Evolutionary conservation across 495 filamentous ascomycete species (phyloP).

Genomic region (Pyrenula massariospora): DNA sequence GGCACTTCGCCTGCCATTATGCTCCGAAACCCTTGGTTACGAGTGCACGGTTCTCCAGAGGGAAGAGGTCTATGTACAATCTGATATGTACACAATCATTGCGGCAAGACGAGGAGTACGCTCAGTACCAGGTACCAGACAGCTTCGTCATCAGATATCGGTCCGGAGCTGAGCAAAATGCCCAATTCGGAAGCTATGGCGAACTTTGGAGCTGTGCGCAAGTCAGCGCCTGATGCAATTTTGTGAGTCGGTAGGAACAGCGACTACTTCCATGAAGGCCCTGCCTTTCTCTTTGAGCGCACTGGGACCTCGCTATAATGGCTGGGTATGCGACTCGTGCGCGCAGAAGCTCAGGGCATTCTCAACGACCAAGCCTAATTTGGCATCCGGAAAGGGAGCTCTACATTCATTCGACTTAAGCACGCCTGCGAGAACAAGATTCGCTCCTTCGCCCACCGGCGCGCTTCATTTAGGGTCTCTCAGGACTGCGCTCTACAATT

Average conservation of each 20-base stretch:
- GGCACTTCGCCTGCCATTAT: background rate
- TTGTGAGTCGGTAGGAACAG: too few species aligned
- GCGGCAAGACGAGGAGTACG: background rate
- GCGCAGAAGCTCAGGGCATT: background rate
- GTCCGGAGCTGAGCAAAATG: background rate
- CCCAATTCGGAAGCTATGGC: background rate
- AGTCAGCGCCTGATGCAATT: too few species aligned
- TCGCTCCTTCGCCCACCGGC: slow-evolving; percentile 92
- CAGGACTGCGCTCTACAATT: slow-evolving; percentile 87
- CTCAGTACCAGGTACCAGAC: too few species aligned
- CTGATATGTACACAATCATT: background rate
- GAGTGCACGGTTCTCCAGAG: background rate
- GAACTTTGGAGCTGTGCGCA: background rate
- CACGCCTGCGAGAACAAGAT: slow-evolving; percentile 72
- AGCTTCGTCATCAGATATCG: background rate
- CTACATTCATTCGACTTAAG: background rate
- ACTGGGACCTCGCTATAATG: background rate
- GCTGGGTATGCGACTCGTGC: background rate
- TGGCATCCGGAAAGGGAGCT: background rate
- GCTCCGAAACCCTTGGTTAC: background rate
- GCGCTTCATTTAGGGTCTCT: slow-evolving; percentile 86
- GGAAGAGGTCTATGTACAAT: background rate
- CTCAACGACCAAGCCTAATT: background rate
- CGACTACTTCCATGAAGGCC: too few species aligned
- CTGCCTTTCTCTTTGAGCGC: too few species aligned